These are phyloP conservation scores for Phellinidium pouzarii DNA, from an alignment of 1,284 basidiomycete genomes.

Conservation along the genomic window DNA sequence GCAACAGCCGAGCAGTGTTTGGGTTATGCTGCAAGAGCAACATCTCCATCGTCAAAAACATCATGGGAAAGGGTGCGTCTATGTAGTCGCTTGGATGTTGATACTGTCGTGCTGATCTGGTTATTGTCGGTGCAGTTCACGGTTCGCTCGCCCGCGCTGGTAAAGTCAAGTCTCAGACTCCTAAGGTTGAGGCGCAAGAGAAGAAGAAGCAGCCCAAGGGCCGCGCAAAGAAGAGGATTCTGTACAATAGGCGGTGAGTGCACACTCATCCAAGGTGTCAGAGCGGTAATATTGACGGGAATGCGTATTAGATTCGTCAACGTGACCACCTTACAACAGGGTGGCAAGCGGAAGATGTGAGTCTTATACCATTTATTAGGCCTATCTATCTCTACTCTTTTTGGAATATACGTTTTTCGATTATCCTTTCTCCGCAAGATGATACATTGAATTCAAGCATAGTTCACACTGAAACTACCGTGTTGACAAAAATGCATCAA, in stretches of 20 bases:
- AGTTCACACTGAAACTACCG: slow-evolving; percentile 84
- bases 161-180: slow-evolving; percentile 98
- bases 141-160: slow-evolving; percentile 99
- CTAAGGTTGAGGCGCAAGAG: slow-evolving; percentile 96
- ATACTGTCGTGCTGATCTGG: not conserved
- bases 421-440: slow-evolving; percentile 36
- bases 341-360: slow-evolving; percentile 95
- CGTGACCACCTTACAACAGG: slow-evolving; percentile 77
- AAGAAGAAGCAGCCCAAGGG: slow-evolving; percentile 97
- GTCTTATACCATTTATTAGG: slow-evolving; percentile 33
- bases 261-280: not conserved
- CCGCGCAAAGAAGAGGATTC: slow-evolving; percentile 91
- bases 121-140: slow-evolving; percentile 65
- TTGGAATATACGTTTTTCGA: not conserved
- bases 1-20: not conserved
- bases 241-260: slow-evolving; percentile 88
- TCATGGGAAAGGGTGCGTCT: slow-evolving; percentile 15
- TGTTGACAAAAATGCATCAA: slow-evolving; percentile 78
- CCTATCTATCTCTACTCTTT: slow-evolving; percentile 4
- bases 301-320: slow-evolving; percentile 78
- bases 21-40: not conserved
- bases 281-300: slow-evolving; percentile 15
- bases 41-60: slow-evolving; percentile 7
- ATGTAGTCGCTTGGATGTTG: not conserved
- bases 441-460: slow-evolving; percentile 70